These are phyloP conservation scores for Cetraspora pellucida DNA, from an alignment of 192 early-diverging fungal genomes.

Conservation along the genomic window DNA sequence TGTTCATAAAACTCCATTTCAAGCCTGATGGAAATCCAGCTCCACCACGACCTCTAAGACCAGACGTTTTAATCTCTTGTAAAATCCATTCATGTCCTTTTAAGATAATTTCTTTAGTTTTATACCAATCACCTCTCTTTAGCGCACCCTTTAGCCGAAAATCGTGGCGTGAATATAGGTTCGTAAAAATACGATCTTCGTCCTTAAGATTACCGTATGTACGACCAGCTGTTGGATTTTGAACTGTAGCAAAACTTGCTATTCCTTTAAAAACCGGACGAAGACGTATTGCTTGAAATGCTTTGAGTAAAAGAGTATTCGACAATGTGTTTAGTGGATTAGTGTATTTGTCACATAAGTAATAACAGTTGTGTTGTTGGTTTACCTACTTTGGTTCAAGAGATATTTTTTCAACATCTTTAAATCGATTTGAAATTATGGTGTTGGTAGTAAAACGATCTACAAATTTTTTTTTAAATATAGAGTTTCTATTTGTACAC, in stretches of 20 bases:
- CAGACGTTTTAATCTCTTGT: slow-evolving; percentile 95
- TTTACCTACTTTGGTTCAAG: neutral
- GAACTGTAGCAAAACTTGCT: slow-evolving; percentile 26
- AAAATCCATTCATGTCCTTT: slow-evolving; percentile 99
- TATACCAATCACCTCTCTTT: slow-evolving; percentile 98
- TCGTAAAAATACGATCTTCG: slow-evolving; percentile 97
- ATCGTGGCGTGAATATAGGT: slow-evolving; percentile 93
- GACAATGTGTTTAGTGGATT: neutral
- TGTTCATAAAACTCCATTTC: slow-evolving; percentile 99
- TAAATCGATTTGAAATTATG: too few relatives aligned
- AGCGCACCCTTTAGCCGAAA: slow-evolving; percentile 84
- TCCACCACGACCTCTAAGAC: slow-evolving; percentile 91
- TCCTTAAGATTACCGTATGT: slow-evolving; percentile 78
- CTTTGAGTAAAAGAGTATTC: neutral
- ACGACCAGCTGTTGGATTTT: slow-evolving; percentile 42
- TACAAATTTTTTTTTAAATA: too few relatives aligned
- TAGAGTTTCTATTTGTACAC: too few relatives aligned
- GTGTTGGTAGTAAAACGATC: too few relatives aligned
- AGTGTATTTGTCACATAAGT: neutral
- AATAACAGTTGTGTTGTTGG: neutral
- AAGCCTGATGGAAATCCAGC: slow-evolving; percentile 98
- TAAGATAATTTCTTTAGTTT: slow-evolving; percentile 95
- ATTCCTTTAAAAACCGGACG: slow-evolving; percentile 3
- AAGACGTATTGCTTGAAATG: neutral
- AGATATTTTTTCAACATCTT: neutral